Base-by-base conservation (phyloP, 1,284 basidiomycete species). In the Puccinia triticina region DNA sequence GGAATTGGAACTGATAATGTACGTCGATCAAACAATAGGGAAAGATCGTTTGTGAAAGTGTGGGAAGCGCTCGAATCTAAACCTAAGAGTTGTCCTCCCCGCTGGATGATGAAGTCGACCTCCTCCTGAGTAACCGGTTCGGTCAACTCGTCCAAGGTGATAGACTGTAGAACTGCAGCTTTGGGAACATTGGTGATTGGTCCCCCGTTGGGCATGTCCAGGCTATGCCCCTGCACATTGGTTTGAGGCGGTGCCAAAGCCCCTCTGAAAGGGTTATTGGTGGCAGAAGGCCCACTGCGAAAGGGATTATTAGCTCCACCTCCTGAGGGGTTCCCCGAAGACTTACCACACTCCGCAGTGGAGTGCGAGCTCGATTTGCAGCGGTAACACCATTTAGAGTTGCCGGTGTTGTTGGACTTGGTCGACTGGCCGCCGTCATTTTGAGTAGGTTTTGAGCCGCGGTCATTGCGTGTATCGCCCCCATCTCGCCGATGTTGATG, bases 31-130 rank as follows among this genome's bases (percentile, higher is more conserved):
- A 57, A 57, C 1, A 74, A 18, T 2, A 57, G 50, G 72, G 26
- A 11, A 16, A 74, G 16, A 26, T 74, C 32, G 26, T 74, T 74
- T 11, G 72, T 59, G 34, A 59, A 74, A 8, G 53, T 53, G 48
- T 74, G 72, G 4, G 72, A 53, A 18, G 72, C 34, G 48, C 72
- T 57, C 72, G 37, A 74, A 23, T 74, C 50, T 14, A 74, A 21
- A 16, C 72, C 72, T 50, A 72, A 34, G 18, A 72, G 46, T 5
- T 53, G 12, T 0, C 50, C 46, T 4, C 53, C 34, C 1, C 23
- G 72, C 23, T 40, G 34, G 2, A 16, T 0, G 1, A 50, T 1
- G 29, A 23, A 26, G 16, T 34, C 46, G 21, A 40, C 18, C 14
- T 72, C 46, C n/a, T 50, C 69, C 43, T 29, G 11, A 1, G 21